Percentiles rank a stretch among this genome's conserved stretches.
These are phyloP conservation scores for Kodamaea plutei DNA, from an alignment of 1,139 yeast genomes.

Conservation along the genomic window DNA sequence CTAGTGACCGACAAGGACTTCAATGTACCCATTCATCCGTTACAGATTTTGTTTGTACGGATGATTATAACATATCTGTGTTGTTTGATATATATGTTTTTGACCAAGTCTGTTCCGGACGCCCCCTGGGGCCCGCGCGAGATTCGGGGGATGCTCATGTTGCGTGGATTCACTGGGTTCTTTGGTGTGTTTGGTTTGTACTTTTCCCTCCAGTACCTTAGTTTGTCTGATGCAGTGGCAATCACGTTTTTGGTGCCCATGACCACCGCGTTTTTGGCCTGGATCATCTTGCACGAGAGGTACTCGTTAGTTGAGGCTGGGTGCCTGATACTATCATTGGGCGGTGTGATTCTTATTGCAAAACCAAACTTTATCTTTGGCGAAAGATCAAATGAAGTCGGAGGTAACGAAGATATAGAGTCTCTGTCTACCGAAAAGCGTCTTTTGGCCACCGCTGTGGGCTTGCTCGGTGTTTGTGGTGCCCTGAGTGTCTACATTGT, in stretches of 20 bases:
- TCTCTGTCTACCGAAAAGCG: slow-evolving; percentile 38
- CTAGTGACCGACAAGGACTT: slow-evolving; percentile 59
- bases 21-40: slow-evolving; percentile 61
- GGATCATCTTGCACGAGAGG: slow-evolving; percentile 60
- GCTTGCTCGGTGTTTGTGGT: slow-evolving; percentile 67
- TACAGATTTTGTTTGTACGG: slow-evolving; percentile 71
- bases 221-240: slow-evolving; percentile 72
- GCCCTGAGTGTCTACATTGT: slow-evolving; percentile 69
- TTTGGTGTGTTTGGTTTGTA: slow-evolving; percentile 75
- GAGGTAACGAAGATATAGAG: slow-evolving; percentile 31
- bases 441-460: slow-evolving; percentile 58
- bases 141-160: slow-evolving; percentile 48
- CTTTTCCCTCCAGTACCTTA: slow-evolving; percentile 67
- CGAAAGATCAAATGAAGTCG: slow-evolving; percentile 25
- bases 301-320: slow-evolving; percentile 63
- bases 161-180: slow-evolving; percentile 76
- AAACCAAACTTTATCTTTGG: slow-evolving; percentile 76
- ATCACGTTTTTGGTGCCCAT: slow-evolving; percentile 78
- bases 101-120: slow-evolving; percentile 48
- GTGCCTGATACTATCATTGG: slow-evolving; percentile 65
- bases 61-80: slow-evolving; percentile 68
- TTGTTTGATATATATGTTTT: slow-evolving; percentile 51
- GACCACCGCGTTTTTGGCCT: slow-evolving; percentile 72
- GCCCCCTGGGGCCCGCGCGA: slow-evolving; percentile 71
- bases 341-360: slow-evolving; percentile 78